phyloP scores from a whole-genome alignment of 352 stramenopile genomes.

The Globisporangium spiculum region DNA sequence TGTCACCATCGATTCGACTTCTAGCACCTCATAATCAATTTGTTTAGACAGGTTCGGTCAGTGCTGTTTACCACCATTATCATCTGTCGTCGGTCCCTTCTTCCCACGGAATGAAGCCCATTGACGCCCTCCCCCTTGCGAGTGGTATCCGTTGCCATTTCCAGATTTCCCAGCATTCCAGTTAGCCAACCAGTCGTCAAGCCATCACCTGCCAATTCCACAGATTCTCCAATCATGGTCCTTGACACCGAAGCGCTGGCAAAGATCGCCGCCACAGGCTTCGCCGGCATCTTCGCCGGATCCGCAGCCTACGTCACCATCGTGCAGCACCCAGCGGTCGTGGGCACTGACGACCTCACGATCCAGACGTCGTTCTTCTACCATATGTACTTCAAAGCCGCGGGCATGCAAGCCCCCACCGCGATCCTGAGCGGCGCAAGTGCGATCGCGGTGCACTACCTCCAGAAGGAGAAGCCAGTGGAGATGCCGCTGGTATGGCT shows the following conservation, averaged over 20 bases:
- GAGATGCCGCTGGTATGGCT: conserved; percentile 14
- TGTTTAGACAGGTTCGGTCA: too few relatives aligned
- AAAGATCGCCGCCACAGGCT: conserved; percentile 17
- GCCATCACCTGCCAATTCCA: neutral
- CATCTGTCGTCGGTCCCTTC: too few relatives aligned
- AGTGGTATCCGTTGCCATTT: neutral
- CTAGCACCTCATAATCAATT: too few relatives aligned
- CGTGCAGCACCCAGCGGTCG: conserved; percentile 34
- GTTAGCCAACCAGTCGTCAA: neutral
- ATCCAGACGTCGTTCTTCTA: conserved; percentile 28
- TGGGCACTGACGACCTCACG: conserved; percentile 4
- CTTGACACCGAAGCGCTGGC: conserved; percentile 10
- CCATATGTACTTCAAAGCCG: conserved; percentile 25
- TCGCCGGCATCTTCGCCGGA: conserved; percentile 27
- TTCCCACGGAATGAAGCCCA: neutral
- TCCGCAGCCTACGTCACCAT: conserved; percentile 29
- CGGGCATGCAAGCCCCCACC: conserved; percentile 19
- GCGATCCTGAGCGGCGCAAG: conserved; percentile 22
- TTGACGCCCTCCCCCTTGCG: too few relatives aligned
- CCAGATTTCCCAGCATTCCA: neutral
- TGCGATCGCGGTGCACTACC: conserved; percentile 19
- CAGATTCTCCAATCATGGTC: neutral
- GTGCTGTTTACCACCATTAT: too few relatives aligned
- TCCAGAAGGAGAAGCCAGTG: conserved; percentile 7
- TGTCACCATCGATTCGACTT: too few relatives aligned